Conservation (phyloP, 2,329 filamentous ascomycete species). For the Ilyonectria robusta region DNA sequence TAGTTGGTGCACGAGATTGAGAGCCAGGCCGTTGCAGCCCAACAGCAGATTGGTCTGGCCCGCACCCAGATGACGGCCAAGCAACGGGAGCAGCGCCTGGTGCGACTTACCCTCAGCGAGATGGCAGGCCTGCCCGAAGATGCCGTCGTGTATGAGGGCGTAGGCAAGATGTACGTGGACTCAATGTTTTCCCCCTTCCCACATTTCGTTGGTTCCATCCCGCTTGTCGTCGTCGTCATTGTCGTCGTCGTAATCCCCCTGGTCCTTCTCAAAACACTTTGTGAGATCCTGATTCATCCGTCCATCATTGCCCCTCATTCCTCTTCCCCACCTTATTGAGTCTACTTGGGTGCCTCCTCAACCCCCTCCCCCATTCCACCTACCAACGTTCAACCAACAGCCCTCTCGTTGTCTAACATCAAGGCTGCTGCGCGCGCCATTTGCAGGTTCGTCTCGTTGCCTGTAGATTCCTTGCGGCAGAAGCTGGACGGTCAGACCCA, state of each 20-base stretch:
- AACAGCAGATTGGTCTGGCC: conserved; percentile 92
- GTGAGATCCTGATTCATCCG: background rate
- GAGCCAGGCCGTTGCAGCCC: conserved; percentile 86
- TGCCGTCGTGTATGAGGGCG: conserved; percentile 91
- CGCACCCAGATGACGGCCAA: conserved; percentile 88
- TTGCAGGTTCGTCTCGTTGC: conserved; percentile 87
- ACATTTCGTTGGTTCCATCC: background rate
- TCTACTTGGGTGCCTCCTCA: background rate
- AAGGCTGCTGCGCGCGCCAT: conserved; percentile 17
- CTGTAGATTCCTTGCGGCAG: conserved; percentile 79
- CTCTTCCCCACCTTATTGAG: conserved; percentile 1
- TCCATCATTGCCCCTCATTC: background rate
- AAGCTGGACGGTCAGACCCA: conserved; percentile 83
- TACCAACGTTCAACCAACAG: background rate
- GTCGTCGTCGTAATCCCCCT: background rate
- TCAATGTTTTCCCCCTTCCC: background rate
- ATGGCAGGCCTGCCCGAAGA: conserved; percentile 80
- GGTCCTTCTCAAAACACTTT: background rate
- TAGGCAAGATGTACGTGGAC: conserved; percentile 90
- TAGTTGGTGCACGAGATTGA: conserved; percentile 96
- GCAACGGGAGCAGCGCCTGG: conserved; percentile 88
- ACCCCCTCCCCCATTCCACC: background rate
- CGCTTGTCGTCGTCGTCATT: background rate
- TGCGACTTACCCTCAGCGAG: conserved; percentile 89
- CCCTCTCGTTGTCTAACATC: conserved; percentile 13